Conservation (phyloP, 495 filamentous ascomycete genomes). For the Aspergillus steynii region DNA sequence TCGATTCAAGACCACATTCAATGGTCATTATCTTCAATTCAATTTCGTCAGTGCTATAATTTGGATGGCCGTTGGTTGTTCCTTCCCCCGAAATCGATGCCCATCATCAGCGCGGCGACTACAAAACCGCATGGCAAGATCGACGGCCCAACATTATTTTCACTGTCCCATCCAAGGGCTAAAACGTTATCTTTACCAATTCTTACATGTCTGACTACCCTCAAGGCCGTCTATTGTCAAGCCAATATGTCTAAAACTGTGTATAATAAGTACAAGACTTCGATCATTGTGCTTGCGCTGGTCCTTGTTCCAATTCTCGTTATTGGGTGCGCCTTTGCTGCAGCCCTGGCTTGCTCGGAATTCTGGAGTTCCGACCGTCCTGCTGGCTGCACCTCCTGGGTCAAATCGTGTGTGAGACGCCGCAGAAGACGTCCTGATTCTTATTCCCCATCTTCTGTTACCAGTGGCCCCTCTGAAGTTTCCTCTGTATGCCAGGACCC, state of each 20-base stretch:
- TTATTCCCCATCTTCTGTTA: not conserved
- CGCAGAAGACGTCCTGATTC: not conserved
- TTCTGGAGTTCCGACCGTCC: slow-evolving; percentile 32
- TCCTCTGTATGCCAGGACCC: not conserved
- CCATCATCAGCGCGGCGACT: not conserved
- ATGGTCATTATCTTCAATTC: not conserved
- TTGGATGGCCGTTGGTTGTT: not conserved
- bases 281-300: slow-evolving; percentile 48
- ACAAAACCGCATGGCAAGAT: not conserved
- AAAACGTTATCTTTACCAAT: slow-evolving; percentile 2
- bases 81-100: not conserved
- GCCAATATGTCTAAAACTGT: slow-evolving; percentile 33
- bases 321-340: slow-evolving; percentile 41
- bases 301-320: slow-evolving; percentile 57
- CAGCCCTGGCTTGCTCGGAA: slow-evolving; percentile 47
- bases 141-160: not conserved
- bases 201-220: slow-evolving; percentile 6
- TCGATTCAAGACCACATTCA: slow-evolving; percentile 4
- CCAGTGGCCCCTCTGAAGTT: not conserved
- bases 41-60: not conserved
- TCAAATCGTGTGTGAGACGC: not conserved
- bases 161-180: not conserved
- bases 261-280: slow-evolving; percentile 35
- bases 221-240: slow-evolving; percentile 9
- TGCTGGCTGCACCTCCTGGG: slow-evolving; percentile 13